These are phyloP conservation scores for Monilinia vaccinii-corymbosi DNA, from an alignment of 2,329 filamentous ascomycete species.

Conservation along the genomic window DNA sequence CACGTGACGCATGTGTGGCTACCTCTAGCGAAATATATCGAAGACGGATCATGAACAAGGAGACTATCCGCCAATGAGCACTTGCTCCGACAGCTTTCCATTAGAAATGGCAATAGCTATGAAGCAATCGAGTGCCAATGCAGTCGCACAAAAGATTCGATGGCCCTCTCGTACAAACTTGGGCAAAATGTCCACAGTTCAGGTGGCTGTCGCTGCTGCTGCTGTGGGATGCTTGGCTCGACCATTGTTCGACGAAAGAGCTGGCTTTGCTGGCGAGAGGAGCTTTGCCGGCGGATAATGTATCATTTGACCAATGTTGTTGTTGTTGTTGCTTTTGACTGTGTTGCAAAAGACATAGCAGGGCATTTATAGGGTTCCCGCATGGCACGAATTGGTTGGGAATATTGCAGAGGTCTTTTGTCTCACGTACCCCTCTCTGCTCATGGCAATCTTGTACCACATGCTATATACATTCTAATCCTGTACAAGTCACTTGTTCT, in stretches of 20 bases:
- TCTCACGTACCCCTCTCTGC: slow-evolving; percentile 62
- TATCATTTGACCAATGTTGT: slow-evolving; percentile 58
- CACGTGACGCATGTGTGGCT: no score
- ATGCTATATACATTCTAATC: no score
- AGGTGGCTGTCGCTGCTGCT: neutral
- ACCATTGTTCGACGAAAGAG: neutral
- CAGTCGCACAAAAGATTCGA: slow-evolving; percentile 18
- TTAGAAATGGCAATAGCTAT: slow-evolving; percentile 22
- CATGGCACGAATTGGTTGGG: slow-evolving; percentile 59
- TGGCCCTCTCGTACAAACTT: slow-evolving; percentile 14
- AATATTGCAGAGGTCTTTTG: slow-evolving; percentile 69
- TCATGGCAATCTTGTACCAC: slow-evolving; percentile 64
- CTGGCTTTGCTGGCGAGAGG: slow-evolving; percentile 31
- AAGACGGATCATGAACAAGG: slow-evolving; percentile 15
- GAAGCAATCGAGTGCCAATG: slow-evolving; percentile 21
- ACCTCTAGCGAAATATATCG: slow-evolving; percentile 11
- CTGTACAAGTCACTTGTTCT: neutral
- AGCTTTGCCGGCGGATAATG: slow-evolving; percentile 60
- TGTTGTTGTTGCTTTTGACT: no score
- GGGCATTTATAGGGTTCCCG: slow-evolving; percentile 53
- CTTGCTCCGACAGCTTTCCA: slow-evolving; percentile 16
- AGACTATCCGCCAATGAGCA: slow-evolving; percentile 14
- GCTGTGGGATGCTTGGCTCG: neutral
- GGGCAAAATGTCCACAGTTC: neutral
- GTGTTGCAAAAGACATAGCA: slow-evolving; percentile 57